A percentile compares a stretch with the other conserved stretches of the same genome.
These are phyloP conservation scores for Eremochloa ophiuroides DNA, from an alignment of 176 grass and related monocot species.

Conservation along the genomic window DNA sequence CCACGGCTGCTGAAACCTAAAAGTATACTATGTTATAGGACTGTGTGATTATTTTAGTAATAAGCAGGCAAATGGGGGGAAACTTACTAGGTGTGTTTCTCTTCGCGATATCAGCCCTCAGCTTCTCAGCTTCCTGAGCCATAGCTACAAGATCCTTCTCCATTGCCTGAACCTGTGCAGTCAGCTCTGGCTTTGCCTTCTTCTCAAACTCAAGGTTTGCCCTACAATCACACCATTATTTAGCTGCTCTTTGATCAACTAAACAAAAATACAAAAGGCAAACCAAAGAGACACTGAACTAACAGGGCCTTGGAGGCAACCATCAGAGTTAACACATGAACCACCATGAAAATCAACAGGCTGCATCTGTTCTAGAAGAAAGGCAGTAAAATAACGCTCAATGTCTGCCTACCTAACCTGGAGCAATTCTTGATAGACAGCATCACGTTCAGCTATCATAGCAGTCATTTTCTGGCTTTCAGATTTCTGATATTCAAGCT, in stretches of 20 bases:
- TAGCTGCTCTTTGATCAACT: background rate
- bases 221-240: constrained; percentile 29
- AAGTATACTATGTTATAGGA: constrained; percentile 28
- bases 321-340: constrained; percentile 1
- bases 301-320: background rate
- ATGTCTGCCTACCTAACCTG: constrained; percentile 54
- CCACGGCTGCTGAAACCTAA: constrained; percentile 45
- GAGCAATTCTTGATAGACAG: constrained; percentile 39
- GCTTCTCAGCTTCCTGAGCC: constrained; percentile 61
- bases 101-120: constrained; percentile 59
- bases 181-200: constrained; percentile 40
- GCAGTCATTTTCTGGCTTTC: constrained; percentile 47
- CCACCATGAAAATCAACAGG: background rate
- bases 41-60: background rate
- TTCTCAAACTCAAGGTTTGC: constrained; percentile 42
- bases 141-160: constrained; percentile 73
- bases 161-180: constrained; percentile 45
- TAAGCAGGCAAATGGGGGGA: background rate
- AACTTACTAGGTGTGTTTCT: no score
- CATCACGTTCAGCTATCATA: constrained; percentile 52
- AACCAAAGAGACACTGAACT: background rate
- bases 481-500: constrained; percentile 44
- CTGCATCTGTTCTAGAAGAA: background rate
- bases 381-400: background rate
- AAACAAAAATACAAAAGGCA: background rate